Conservation (phyloP, 2,329 filamentous ascomycete genomes). For the Scedosporium dehoogii region DNA sequence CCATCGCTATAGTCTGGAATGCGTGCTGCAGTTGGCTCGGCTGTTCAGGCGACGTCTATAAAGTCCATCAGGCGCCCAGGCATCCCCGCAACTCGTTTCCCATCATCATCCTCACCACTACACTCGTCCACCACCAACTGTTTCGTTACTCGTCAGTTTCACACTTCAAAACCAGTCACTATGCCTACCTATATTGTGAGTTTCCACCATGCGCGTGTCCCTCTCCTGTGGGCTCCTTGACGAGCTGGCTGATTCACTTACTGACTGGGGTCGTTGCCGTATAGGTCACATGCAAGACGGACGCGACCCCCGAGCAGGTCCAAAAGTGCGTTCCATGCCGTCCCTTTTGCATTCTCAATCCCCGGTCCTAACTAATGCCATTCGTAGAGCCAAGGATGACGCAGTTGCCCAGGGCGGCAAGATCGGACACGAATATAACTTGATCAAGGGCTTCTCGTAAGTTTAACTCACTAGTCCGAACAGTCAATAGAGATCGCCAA, state of each 20-base stretch:
- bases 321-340: slow-evolving; percentile 41
- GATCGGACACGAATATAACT: slow-evolving; percentile 72
- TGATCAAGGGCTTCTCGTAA: slow-evolving; percentile 92
- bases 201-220: not conserved
- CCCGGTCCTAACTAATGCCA: not conserved
- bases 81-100: slow-evolving; percentile 1
- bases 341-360: not conserved
- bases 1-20: not conserved
- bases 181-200: slow-evolving; percentile 50
- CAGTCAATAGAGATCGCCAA: not conserved
- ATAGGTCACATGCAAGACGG: slow-evolving; percentile 74
- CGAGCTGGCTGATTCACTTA: no score
- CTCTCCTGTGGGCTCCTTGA: slow-evolving; percentile 10
- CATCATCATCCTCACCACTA: not conserved
- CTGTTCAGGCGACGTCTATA: not conserved
- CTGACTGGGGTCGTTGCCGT: not conserved
- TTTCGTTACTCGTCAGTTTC: not conserved
- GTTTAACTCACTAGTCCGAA: slow-evolving; percentile 24
- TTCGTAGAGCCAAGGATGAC: slow-evolving; percentile 62
- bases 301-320: slow-evolving; percentile 56
- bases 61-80: not conserved
- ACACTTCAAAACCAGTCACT: slow-evolving; percentile 15
- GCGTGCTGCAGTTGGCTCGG: not conserved
- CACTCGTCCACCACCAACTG: not conserved
- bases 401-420: slow-evolving; percentile 67